phyloP scores from a whole-genome alignment of 208 protist genomes.

The Giardia duodenalis region DNA sequence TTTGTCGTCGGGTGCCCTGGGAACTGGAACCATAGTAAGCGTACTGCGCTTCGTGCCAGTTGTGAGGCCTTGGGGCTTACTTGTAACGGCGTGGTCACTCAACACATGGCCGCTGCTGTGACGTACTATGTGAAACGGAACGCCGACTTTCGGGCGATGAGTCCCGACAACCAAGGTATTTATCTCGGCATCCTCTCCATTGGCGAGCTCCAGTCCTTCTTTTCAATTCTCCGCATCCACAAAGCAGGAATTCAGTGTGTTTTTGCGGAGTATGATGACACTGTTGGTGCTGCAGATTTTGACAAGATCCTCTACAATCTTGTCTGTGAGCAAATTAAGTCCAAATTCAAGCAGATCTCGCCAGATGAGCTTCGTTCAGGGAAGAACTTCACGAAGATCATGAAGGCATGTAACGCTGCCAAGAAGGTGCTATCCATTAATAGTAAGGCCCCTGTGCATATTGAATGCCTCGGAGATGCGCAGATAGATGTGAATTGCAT shows the following conservation, averaged over 20 bases:
- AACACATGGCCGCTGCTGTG: slow-evolving; percentile 6
- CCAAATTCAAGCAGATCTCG: background rate
- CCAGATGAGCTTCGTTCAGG: background rate
- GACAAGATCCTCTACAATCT: background rate
- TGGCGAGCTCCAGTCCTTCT: slow-evolving; percentile 18
- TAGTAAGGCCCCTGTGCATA: background rate
- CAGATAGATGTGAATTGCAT: background rate
- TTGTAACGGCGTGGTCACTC: background rate
- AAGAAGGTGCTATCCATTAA: slow-evolving; percentile 24
- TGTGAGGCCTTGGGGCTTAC: background rate
- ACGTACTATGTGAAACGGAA: slow-evolving; percentile 17
- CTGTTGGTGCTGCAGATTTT: slow-evolving; percentile 13
- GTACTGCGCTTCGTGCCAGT: background rate
- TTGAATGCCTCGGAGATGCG: slow-evolving; percentile 20
- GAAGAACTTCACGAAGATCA: slow-evolving; percentile 12
- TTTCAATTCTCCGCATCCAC: background rate
- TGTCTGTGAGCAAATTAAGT: background rate
- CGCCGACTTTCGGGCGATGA: background rate
- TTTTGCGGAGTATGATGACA: background rate
- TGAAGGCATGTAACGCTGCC: slow-evolving; percentile 18
- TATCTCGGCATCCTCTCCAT: background rate
- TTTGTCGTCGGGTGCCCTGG: background rate
- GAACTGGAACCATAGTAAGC: background rate
- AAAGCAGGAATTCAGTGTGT: slow-evolving; percentile 7
- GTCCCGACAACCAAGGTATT: background rate